These are phyloP conservation scores for Talaromyces sp. DNA, from an alignment of 2,329 filamentous ascomycete species.

Conservation along the genomic window DNA sequence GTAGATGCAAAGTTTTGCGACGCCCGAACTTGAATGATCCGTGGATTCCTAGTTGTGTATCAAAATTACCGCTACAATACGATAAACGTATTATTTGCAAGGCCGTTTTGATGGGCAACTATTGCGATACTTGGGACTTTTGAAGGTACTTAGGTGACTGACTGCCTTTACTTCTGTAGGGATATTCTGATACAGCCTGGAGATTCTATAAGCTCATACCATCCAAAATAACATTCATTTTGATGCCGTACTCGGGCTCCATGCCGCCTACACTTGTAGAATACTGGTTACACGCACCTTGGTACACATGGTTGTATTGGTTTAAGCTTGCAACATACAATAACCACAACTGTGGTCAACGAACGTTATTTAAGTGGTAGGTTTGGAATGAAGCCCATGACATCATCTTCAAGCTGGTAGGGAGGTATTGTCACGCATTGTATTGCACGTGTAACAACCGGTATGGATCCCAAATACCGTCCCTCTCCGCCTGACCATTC, in stretches of 20 bases:
- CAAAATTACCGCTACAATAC: background rate
- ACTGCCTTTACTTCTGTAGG: background rate
- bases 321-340: background rate
- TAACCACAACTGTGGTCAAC: background rate
- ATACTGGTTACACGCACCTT: background rate
- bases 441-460: background rate
- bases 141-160: background rate
- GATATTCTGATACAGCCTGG: background rate
- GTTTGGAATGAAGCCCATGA: background rate
- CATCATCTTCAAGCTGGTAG: background rate
- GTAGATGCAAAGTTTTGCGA: background rate
- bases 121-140: background rate
- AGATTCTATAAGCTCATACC: background rate
- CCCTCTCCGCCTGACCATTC: background rate
- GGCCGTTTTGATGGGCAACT: too few relatives aligned
- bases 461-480: background rate
- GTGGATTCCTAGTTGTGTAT: background rate
- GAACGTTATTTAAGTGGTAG: background rate
- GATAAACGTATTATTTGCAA: background rate
- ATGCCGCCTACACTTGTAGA: background rate
- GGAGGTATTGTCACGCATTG: background rate
- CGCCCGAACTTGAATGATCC: background rate
- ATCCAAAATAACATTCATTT: background rate
- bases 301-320: background rate
- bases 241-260: background rate